These are phyloP conservation scores for Phytophthora constricta DNA, from an alignment of 352 stramenopile species.

Conservation along the genomic window DNA sequence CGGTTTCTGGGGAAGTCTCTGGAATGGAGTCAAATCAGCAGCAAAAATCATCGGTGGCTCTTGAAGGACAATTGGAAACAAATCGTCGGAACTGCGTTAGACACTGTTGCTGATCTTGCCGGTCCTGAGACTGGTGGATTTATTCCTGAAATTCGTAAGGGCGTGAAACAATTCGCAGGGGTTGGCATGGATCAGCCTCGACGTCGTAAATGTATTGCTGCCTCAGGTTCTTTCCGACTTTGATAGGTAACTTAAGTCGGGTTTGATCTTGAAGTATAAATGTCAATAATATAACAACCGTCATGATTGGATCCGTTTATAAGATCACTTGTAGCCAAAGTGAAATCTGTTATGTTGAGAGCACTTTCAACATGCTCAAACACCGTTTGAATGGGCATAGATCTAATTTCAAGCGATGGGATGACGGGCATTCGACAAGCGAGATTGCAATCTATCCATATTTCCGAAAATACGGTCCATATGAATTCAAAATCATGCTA, in stretches of 20 bases:
- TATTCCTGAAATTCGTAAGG: slow-evolving; percentile 1
- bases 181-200: slow-evolving; percentile 1
- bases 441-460: slow-evolving; percentile 11
- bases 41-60: neutral
- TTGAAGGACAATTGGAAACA: neutral
- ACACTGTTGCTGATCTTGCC: too few species aligned
- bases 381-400: slow-evolving; percentile 5
- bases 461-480: slow-evolving; percentile 3
- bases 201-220: too few species aligned
- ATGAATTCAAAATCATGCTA: slow-evolving; percentile 5
- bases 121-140: slow-evolving; percentile 5
- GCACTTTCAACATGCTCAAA: neutral
- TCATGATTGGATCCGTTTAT: slow-evolving; percentile 10
- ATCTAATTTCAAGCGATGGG: slow-evolving; percentile 6
- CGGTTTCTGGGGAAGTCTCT: neutral
- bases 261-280: slow-evolving; percentile 12
- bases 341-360: slow-evolving; percentile 1
- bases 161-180: neutral
- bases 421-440: neutral
- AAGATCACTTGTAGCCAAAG: slow-evolving; percentile 10
- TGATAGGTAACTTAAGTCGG: too few species aligned
- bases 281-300: slow-evolving; percentile 4
- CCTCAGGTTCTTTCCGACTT: neutral
- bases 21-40: neutral
- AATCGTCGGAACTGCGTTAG: neutral